Evolutionary conservation across 148 eudicot genomes (phyloP).

Genomic region (Pharnaceum exiguum): DNA sequence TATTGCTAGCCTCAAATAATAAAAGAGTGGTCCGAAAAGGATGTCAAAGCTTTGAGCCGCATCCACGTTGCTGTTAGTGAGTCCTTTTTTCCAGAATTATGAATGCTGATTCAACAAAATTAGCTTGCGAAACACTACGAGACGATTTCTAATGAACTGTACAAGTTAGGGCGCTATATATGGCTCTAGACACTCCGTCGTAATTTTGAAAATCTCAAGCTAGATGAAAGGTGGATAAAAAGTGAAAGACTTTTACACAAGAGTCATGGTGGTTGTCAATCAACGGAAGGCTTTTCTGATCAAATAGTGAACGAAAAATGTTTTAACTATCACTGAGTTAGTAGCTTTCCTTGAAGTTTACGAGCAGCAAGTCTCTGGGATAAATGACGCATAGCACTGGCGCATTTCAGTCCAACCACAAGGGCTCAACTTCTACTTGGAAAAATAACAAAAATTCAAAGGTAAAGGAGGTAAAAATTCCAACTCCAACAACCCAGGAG

Average conservation of each 20-base stretch:
- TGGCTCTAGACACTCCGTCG: not conserved
- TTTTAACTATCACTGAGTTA: too few relatives aligned
- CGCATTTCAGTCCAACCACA: not conserved
- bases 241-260: not conserved
- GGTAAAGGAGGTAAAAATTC: not conserved
- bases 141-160: not conserved
- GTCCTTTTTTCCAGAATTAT: not conserved
- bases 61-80: not conserved
- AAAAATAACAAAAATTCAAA: not conserved
- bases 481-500: not conserved
- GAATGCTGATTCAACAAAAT: not conserved
- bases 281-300: not conserved
- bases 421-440: not conserved
- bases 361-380: not conserved
- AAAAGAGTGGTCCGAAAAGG: not conserved
- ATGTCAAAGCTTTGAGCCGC: not conserved
- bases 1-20: not conserved
- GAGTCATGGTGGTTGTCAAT: not conserved
- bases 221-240: not conserved
- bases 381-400: not conserved
- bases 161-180: not conserved
- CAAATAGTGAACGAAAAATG: not conserved
- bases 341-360: too few relatives aligned
- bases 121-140: not conserved
- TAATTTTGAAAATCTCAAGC: not conserved